Percentiles rank a stretch among this genome's conserved stretches.
These are phyloP conservation scores for Coniferiporia sulphurascens DNA, from an alignment of 1,284 basidiomycete species.

Conservation along the genomic window DNA sequence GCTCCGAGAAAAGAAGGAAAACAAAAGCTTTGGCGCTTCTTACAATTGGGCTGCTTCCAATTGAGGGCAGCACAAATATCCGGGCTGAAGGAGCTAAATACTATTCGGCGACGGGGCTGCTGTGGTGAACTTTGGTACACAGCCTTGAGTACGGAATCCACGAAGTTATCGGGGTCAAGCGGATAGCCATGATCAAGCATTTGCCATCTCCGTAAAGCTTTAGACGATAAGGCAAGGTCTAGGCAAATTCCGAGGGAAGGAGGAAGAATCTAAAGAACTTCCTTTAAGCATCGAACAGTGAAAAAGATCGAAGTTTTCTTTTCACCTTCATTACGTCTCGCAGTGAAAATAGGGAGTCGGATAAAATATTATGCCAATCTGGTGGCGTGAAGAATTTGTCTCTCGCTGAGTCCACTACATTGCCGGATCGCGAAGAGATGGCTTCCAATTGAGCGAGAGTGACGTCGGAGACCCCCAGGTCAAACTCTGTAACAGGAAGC, in stretches of 20 bases:
- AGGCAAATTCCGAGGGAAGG: slow-evolving; percentile 71
- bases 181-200: slow-evolving; percentile 40
- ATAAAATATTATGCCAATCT: slow-evolving; percentile 56
- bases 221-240: slow-evolving; percentile 70
- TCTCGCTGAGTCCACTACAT: slow-evolving; percentile 32
- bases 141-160: slow-evolving; percentile 76
- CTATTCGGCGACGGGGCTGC: slow-evolving; percentile 64
- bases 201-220: slow-evolving; percentile 36
- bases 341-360: slow-evolving; percentile 63
- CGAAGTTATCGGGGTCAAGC: slow-evolving; percentile 73
- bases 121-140: slow-evolving; percentile 68
- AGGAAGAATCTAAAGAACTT: slow-evolving; percentile 57
- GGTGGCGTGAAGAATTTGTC: slow-evolving; percentile 32
- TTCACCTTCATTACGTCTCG: slow-evolving; percentile 65
- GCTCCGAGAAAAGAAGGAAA: slow-evolving; percentile 1
- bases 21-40: slow-evolving; percentile 26
- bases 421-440: slow-evolving; percentile 53
- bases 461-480: slow-evolving; percentile 81
- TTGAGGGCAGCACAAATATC: slow-evolving; percentile 87
- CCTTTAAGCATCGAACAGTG: slow-evolving; percentile 7
- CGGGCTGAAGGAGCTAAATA: slow-evolving; percentile 86
- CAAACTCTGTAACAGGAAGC: slow-evolving; percentile 71
- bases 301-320: slow-evolving; percentile 23
- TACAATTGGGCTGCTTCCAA: slow-evolving; percentile 99
- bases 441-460: slow-evolving; percentile 75